Evolutionary conservation across 305 asterid species (phyloP).

Genomic region (Fraxinus floribunda): DNA sequence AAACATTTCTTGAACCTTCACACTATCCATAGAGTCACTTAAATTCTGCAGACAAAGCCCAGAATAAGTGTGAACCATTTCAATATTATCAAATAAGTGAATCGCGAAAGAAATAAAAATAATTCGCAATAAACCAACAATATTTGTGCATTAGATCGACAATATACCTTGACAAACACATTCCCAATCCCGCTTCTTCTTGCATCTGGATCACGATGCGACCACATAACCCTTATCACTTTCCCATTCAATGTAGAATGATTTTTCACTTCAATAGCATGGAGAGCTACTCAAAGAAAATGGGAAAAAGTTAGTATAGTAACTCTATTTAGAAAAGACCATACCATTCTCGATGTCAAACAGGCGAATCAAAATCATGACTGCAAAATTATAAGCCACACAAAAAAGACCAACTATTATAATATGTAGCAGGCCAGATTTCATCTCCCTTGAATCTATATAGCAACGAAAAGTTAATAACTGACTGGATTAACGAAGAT

Average conservation of each 20-base stretch:
- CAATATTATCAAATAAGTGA: constrained; percentile 6
- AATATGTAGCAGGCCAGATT: background rate
- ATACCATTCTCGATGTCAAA: background rate
- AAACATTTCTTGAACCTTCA: constrained; percentile 74
- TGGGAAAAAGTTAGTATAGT: background rate
- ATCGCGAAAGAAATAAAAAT: constrained; percentile 13
- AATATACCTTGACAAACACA: constrained; percentile 78
- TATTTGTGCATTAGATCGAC: background rate
- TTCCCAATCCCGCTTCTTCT: constrained; percentile 83
- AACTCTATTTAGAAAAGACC: background rate
- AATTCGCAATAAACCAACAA: background rate
- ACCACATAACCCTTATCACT: constrained; percentile 81
- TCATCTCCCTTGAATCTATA: constrained; percentile 8
- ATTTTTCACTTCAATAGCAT: constrained; percentile 68
- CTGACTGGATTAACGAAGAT: background rate
- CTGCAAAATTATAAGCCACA: constrained; percentile 13
- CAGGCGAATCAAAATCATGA: background rate
- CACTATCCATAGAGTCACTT: constrained; percentile 45
- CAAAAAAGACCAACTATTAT: background rate
- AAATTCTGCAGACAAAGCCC: constrained; percentile 52
- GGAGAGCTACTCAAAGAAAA: constrained; percentile 40
- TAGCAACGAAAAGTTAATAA: background rate
- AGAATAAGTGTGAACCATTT: background rate
- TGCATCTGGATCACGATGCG: constrained; percentile 72
- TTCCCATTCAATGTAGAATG: constrained; percentile 60